Evolutionary conservation across 192 early-diverging fungal genomes (phyloP).

Genomic region (Coemansia sp.): DNA sequence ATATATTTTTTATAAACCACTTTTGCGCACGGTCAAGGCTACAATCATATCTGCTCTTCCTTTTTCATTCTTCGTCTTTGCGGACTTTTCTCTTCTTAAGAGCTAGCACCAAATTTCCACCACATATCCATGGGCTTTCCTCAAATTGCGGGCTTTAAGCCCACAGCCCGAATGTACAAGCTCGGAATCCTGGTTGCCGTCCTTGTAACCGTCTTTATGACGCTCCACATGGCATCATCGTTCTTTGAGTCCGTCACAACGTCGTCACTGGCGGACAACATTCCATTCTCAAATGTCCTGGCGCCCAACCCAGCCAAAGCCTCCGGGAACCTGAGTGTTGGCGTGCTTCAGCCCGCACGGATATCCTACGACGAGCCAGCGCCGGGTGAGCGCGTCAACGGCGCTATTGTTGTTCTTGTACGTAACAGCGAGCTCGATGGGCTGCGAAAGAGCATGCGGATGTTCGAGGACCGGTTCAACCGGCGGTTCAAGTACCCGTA

Average conservation of each 20-base stretch:
- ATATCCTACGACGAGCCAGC: constrained; percentile 44
- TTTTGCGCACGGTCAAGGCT: background rate
- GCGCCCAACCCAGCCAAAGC: background rate
- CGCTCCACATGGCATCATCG: constrained; percentile 33
- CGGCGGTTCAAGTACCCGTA: constrained; percentile 72
- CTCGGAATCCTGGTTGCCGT: constrained; percentile 28
- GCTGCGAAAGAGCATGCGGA: constrained; percentile 58
- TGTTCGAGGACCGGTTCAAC: constrained; percentile 73
- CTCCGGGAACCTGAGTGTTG: constrained; percentile 9
- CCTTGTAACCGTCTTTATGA: constrained; percentile 18
- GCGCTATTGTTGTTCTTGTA: constrained; percentile 64
- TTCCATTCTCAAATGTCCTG: constrained; percentile 20
- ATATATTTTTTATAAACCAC: background rate
- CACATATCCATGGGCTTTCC: constrained; percentile 27
- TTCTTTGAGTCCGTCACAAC: constrained; percentile 4
- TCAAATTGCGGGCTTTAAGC: constrained; percentile 34
- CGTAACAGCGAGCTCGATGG: constrained; percentile 68
- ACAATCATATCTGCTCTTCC: background rate
- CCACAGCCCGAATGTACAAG: constrained; percentile 49
- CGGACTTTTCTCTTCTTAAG: background rate
- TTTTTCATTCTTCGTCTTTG: background rate
- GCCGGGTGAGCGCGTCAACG: constrained; percentile 52
- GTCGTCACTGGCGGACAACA: constrained; percentile 12
- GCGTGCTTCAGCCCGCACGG: constrained; percentile 21
- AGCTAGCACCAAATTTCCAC: background rate